Evolutionary conservation across 306 rosid species (phyloP).

Genomic region (Cucumis melo): DNA sequence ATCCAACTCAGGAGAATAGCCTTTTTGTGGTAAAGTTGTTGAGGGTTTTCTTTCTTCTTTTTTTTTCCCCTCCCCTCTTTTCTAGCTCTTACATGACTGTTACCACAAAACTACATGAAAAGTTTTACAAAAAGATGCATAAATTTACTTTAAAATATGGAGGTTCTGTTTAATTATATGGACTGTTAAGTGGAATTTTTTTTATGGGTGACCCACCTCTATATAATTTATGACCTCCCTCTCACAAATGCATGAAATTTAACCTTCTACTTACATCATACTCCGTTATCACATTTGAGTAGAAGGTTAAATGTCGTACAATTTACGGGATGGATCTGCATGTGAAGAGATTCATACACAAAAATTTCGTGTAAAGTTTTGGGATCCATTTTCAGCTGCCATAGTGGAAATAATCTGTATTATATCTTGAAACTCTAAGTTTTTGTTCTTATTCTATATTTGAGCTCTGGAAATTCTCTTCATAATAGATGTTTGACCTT

Average conservation of each 20-base stretch:
- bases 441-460: not conserved
- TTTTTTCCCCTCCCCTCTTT: too few relatives aligned
- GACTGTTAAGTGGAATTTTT: not conserved
- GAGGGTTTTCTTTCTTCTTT: not conserved
- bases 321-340: too few relatives aligned
- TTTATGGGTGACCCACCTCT: too few relatives aligned
- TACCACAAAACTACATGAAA: not conserved
- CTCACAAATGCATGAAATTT: too few relatives aligned
- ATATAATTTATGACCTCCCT: too few relatives aligned
- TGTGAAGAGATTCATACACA: too few relatives aligned
- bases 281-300: too few relatives aligned
- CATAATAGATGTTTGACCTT: not conserved
- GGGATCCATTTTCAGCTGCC: not conserved
- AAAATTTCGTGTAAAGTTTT: not conserved
- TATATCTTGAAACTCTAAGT: not conserved
- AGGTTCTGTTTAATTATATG: not conserved
- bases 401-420: not conserved
- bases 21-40: not conserved
- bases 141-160: not conserved
- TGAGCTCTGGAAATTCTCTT: not conserved
- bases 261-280: too few relatives aligned
- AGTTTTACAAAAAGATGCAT: not conserved
- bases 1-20: not conserved
- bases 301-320: too few relatives aligned
- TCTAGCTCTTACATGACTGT: not conserved